Conservation (phyloP, 2,329 filamentous ascomycete species). For the Bipolaris oryzae region DNA sequence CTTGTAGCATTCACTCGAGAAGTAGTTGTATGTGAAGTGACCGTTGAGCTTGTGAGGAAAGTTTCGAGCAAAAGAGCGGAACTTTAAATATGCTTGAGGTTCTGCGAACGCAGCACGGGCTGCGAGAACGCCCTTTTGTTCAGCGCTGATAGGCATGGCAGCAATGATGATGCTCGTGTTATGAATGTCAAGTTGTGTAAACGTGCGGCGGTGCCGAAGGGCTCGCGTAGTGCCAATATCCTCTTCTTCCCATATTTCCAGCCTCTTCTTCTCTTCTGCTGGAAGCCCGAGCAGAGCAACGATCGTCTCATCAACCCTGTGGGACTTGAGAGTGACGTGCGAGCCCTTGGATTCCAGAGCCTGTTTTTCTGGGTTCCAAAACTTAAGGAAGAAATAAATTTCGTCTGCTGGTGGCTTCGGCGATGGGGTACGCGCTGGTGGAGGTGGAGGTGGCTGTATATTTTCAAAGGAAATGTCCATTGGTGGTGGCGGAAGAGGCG, state of each 20-base stretch:
- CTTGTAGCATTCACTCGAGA: conserved; percentile 62
- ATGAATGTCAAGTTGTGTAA: conserved; percentile 40
- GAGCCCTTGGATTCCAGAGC: conserved; percentile 41
- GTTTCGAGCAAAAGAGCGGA: conserved; percentile 48
- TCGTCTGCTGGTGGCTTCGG: conserved; percentile 40
- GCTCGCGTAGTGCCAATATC: conserved; percentile 33
- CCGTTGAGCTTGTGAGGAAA: conserved; percentile 53
- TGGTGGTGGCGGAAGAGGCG: conserved; percentile 33
- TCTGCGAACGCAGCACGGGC: conserved; percentile 45
- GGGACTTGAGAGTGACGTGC: conserved; percentile 38
- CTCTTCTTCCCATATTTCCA: conserved; percentile 61
- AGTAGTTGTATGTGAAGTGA: conserved; percentile 59
- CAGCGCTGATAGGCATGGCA: conserved; percentile 30
- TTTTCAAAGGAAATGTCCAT: conserved; percentile 13
- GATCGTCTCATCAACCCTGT: conserved; percentile 44
- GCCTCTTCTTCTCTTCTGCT: conserved; percentile 42
- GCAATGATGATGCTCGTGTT: conserved; percentile 45
- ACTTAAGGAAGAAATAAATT: conserved; percentile 51
- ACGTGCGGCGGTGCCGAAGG: conserved; percentile 42
- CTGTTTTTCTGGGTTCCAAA: conserved; percentile 47
- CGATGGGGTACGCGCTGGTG: conserved; percentile 25
- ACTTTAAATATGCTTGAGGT: conserved; percentile 52
- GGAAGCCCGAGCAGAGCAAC: conserved; percentile 36
- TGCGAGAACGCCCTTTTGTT: conserved; percentile 39
- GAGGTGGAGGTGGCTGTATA: conserved; percentile 28